Evolutionary conservation across 1,284 basidiomycete genomes (phyloP), one percentile per base, ranked within the genome.

Genomic region (Puccinia triticina): DNA sequence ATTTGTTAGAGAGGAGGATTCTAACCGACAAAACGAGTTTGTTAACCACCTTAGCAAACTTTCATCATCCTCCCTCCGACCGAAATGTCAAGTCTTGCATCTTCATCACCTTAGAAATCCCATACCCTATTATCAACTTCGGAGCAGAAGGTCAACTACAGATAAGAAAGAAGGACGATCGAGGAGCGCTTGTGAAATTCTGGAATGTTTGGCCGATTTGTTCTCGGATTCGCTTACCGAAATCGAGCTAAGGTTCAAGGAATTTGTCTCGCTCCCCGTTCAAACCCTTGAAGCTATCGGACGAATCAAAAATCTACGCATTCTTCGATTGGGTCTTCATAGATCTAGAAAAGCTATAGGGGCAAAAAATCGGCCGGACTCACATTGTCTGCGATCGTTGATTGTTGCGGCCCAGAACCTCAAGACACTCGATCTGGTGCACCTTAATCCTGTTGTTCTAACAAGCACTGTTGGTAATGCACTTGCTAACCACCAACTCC

Each of bases 251-350:
- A 46, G 55, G 18, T 69, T 78, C n/a, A 29, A 55, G 4, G 29
- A 79, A 46, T 53, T 50, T 18, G 26, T 79, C 40, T 43, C 53
- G 23, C 48, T 79, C 3, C 53, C 48, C n/a, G 26, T 12, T 26
- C 46, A n/a, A 18, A 79, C 77, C 34, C 53, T 79, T 34, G 32
- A 59, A 29, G 23, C 23, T 12, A 43, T 71, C 11, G 77, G 66
- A 23, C n/a, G 66, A 0, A 12, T 79, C 16, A 46, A 72, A 67
- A 55, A 71, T 26, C n/a, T 79, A 18, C 34, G 26, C 12, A 16
- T 32, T 59, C 37, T 79, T 57, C 66, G 66, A 21, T 11, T 79
- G 5, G 50, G 26, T 71, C 48, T 79, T 43, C 61, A 66, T 7
- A 8, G 4, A 37, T 64, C 0, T 16, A 46, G 14, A 14, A 14